Percentiles rank a stretch among this genome's conserved stretches.
These are phyloP conservation scores for Bipolaris oryzae DNA, from an alignment of 2,329 filamentous ascomycete genomes.

Conservation along the genomic window DNA sequence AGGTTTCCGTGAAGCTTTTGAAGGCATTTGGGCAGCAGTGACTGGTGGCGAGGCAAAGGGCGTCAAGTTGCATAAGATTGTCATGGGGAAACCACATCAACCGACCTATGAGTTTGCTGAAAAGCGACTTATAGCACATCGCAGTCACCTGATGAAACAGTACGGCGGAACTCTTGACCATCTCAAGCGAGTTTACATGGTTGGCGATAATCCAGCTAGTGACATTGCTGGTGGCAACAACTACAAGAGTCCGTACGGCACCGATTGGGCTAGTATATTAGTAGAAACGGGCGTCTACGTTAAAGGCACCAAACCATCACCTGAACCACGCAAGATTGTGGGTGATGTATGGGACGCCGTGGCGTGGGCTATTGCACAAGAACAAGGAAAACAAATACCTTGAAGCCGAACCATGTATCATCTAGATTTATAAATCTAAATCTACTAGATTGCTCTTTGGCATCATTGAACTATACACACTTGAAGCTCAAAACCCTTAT, in stretches of 20 bases:
- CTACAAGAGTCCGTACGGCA: slow-evolving; percentile 69
- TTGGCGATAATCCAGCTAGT: slow-evolving; percentile 76
- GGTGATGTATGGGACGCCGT: slow-evolving; percentile 80
- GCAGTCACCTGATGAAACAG: slow-evolving; percentile 55
- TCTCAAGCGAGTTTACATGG: slow-evolving; percentile 86
- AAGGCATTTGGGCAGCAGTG: slow-evolving; percentile 76
- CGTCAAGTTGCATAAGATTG: slow-evolving; percentile 63
- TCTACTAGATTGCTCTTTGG: neutral
- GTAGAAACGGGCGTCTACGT: slow-evolving; percentile 81
- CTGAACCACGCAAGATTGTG: slow-evolving; percentile 68
- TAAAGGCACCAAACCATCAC: slow-evolving; percentile 60
- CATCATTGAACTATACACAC: neutral
- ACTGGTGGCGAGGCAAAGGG: slow-evolving; percentile 64
- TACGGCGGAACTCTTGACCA: slow-evolving; percentile 44
- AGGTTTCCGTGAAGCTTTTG: slow-evolving; percentile 81
- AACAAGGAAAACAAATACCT: slow-evolving; percentile 54
- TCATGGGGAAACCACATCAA: slow-evolving; percentile 82
- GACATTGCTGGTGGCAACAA: slow-evolving; percentile 88
- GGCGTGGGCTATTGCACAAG: slow-evolving; percentile 69
- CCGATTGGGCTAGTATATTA: slow-evolving; percentile 77
- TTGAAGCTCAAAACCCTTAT: neutral
- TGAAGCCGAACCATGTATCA: slow-evolving; percentile 2
- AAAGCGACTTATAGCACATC: slow-evolving; percentile 68
- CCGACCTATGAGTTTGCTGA: slow-evolving; percentile 86
- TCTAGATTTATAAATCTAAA: neutral